Evolutionary conservation across 495 filamentous ascomycete species (phyloP).

Genomic region (Neurospora sublineolata): DNA sequence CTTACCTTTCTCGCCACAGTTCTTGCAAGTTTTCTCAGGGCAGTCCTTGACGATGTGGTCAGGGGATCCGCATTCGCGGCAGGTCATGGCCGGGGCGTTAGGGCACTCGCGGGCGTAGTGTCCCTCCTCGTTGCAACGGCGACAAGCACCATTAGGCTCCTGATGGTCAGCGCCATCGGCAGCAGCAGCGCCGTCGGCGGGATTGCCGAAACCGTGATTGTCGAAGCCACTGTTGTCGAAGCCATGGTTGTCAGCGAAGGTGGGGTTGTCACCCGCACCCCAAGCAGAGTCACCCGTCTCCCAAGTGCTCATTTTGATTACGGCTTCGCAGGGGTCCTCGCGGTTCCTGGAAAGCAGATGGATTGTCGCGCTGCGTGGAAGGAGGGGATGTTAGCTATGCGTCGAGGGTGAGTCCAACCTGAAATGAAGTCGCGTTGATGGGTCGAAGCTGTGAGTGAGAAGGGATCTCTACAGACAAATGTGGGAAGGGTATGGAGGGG

Average conservation of each 20-base stretch:
- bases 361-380: neutral
- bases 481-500: neutral
- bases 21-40: conserved; percentile 57
- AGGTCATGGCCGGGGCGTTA: conserved; percentile 44
- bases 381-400: neutral
- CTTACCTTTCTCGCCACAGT: conserved; percentile 63
- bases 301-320: neutral
- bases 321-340: neutral
- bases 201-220: neutral
- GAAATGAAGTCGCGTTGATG: neutral
- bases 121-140: conserved; percentile 58
- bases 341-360: neutral
- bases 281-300: neutral
- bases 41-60: conserved; percentile 61
- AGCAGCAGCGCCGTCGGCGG: neutral
- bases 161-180: neutral
- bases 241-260: neutral
- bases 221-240: conserved; percentile 1
- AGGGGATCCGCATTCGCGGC: conserved; percentile 53
- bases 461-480: neutral
- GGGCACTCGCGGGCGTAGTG: conserved; percentile 62
- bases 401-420: neutral
- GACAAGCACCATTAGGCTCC: conserved; percentile 49
- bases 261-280: neutral
- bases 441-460: neutral